These are phyloP conservation scores for Tetrastigma voinierianum DNA, from an alignment of 164 flowering plant genomes.

Conservation along the genomic window DNA sequence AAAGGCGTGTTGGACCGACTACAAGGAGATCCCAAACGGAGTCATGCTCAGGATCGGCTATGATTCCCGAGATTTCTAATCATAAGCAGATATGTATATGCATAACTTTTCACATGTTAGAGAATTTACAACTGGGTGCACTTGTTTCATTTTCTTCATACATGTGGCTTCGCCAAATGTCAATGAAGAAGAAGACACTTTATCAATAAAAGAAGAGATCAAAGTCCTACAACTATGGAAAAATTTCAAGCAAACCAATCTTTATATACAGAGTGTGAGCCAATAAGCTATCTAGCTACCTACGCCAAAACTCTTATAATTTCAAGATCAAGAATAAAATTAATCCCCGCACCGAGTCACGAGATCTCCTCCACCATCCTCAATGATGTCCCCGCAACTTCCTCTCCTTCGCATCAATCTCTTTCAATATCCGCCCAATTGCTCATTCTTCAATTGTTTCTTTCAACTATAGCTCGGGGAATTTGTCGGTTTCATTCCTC, in stretches of 20 bases:
- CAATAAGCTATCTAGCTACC: not conserved
- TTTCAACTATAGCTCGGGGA: slow-evolving; percentile 10
- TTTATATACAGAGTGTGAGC: not conserved
- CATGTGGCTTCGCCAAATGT: not conserved
- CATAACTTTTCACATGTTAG: too few relatives aligned
- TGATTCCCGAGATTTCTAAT: too few relatives aligned
- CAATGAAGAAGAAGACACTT: not conserved
- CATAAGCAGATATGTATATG: too few relatives aligned
- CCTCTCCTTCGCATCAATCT: slow-evolving; percentile 46
- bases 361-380: slow-evolving; percentile 56
- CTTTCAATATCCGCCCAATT: slow-evolving; percentile 42
- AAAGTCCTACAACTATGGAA: not conserved
- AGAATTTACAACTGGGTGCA: too few relatives aligned
- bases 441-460: slow-evolving; percentile 18
- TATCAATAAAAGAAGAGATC: not conserved
- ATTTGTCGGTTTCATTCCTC: too few relatives aligned
- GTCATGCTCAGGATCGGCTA: too few relatives aligned
- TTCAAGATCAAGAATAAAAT: not conserved
- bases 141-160: too few relatives aligned
- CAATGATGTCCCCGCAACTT: slow-evolving; percentile 24
- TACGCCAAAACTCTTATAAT: not conserved
- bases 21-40: too few relatives aligned
- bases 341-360: slow-evolving; percentile 33
- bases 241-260: slow-evolving; percentile 1
- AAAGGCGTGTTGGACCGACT: too few relatives aligned